Conservation (phyloP, 352 stramenopile genomes). For the Phytophthora tubulina region DNA sequence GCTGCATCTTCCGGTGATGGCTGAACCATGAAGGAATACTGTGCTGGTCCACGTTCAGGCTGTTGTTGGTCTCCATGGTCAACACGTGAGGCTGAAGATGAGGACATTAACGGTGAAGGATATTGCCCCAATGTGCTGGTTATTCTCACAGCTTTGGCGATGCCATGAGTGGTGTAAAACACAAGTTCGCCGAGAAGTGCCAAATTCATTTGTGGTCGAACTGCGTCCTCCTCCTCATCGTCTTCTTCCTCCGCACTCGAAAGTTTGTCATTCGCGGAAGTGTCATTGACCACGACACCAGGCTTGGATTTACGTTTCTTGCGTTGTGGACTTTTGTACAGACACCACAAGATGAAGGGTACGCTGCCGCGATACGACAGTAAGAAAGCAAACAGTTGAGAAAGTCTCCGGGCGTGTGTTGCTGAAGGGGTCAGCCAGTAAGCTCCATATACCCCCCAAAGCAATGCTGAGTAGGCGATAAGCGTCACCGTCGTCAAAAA, state of each 20-base stretch:
- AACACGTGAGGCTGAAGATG: constrained; percentile 4
- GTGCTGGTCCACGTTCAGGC: constrained; percentile 24
- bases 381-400: constrained; percentile 70
- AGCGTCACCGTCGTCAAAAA: constrained; percentile 79
- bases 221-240: constrained; percentile 66
- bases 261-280: neutral
- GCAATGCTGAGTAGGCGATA: constrained; percentile 70
- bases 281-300: constrained; percentile 35
- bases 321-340: constrained; percentile 60
- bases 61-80: constrained; percentile 9
- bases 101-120: constrained; percentile 8
- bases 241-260: constrained; percentile 33
- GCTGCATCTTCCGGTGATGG: constrained; percentile 44
- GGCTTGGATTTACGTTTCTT: constrained; percentile 31
- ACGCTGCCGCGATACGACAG: constrained; percentile 79
- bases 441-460: constrained; percentile 72
- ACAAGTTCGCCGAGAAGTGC: constrained; percentile 82
- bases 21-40: constrained; percentile 59
- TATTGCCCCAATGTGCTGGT: constrained; percentile 34
- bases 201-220: constrained; percentile 81
- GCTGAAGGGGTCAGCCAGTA: constrained; percentile 64
- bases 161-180: constrained; percentile 82
- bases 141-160: constrained; percentile 63
- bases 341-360: constrained; percentile 76
- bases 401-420: constrained; percentile 49